These are phyloP conservation scores for Krasilnikovozyma curviuscula DNA, from an alignment of 768 basidiomycete genomes.

Conservation along the genomic window DNA sequence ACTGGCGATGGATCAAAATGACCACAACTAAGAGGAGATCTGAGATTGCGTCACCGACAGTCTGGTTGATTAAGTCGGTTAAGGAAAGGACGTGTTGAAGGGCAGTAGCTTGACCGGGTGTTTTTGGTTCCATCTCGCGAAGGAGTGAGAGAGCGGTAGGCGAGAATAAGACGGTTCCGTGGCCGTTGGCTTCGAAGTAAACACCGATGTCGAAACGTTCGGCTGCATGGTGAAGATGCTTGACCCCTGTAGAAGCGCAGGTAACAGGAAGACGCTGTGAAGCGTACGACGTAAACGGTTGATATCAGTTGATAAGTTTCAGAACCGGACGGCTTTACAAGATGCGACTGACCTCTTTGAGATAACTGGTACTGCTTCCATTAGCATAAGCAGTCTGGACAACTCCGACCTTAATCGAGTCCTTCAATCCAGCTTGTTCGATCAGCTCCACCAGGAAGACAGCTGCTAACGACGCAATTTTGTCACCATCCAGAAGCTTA, in stretches of 20 bases:
- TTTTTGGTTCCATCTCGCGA: constrained; percentile 45
- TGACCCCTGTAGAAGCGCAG: constrained; percentile 91
- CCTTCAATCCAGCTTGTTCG: constrained; percentile 53
- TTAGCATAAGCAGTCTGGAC: constrained; percentile 99
- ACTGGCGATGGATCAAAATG: constrained; percentile 72
- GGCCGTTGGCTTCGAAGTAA: constrained; percentile 98
- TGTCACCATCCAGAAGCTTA: constrained; percentile 91
- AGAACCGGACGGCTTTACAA: not conserved
- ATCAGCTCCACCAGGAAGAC: constrained; percentile 82
- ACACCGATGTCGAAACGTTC: constrained; percentile 88
- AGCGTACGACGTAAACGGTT: not conserved
- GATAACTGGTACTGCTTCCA: constrained; percentile 83
- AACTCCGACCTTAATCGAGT: constrained; percentile 64
- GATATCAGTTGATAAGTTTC: not conserved
- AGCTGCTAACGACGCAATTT: constrained; percentile 84
- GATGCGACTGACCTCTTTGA: constrained; percentile 42
- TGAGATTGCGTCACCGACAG: constrained; percentile 89
- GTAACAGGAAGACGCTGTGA: constrained; percentile 71
- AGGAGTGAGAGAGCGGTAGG: constrained; percentile 46
- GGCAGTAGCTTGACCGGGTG: constrained; percentile 63
- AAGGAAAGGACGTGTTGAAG: constrained; percentile 57
- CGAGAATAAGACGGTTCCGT: constrained; percentile 93
- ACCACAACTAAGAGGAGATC: constrained; percentile 90
- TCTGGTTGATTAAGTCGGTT: constrained; percentile 80
- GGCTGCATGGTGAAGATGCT: constrained; percentile 93